A percentile compares a stretch with the other conserved stretches of the same genome.
Evolutionary conservation across 2,329 filamentous ascomycete genomes (phyloP).

Genomic region (Blastomyces parvus): DNA sequence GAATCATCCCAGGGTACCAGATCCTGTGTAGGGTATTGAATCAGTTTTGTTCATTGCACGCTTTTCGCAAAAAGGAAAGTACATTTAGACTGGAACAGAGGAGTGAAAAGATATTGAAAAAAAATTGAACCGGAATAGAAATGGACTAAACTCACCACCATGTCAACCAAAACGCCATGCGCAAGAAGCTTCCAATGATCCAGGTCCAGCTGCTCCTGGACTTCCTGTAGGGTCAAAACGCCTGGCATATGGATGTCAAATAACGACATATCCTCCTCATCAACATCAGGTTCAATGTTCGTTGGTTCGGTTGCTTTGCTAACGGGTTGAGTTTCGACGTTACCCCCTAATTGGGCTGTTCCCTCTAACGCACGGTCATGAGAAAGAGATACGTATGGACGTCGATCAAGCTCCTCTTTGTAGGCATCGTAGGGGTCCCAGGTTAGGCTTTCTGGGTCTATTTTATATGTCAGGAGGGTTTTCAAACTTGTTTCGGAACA

Average conservation of each 20-base stretch:
- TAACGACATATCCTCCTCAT: conserved; percentile 35
- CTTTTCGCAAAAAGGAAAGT: neutral
- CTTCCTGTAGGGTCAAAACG: conserved; percentile 34
- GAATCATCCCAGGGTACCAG: conserved; percentile 40
- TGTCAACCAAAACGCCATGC: conserved; percentile 34
- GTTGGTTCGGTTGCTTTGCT: conserved; percentile 18
- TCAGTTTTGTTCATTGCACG: neutral
- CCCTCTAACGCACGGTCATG: conserved; percentile 22
- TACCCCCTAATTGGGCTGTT: conserved; percentile 14
- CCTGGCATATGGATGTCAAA: conserved; percentile 41
- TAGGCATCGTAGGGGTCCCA: conserved; percentile 39
- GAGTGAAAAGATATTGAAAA: neutral
- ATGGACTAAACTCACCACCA: conserved; percentile 28
- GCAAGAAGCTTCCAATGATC: conserved; percentile 37
- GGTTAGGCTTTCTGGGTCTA: conserved; percentile 38
- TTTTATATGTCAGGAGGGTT: conserved; percentile 4
- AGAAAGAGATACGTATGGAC: conserved; percentile 38
- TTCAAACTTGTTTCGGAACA: neutral
- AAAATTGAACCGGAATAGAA: neutral
- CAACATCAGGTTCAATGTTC: neutral
- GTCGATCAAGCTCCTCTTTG: conserved; percentile 32
- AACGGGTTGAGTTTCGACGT: conserved; percentile 16
- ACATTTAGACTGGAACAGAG: neutral
- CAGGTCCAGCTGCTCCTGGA: conserved; percentile 33
- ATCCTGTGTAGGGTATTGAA: conserved; percentile 24